Conservation (phyloP, 257 asterid genomes). For the Solanum peruvianum region DNA sequence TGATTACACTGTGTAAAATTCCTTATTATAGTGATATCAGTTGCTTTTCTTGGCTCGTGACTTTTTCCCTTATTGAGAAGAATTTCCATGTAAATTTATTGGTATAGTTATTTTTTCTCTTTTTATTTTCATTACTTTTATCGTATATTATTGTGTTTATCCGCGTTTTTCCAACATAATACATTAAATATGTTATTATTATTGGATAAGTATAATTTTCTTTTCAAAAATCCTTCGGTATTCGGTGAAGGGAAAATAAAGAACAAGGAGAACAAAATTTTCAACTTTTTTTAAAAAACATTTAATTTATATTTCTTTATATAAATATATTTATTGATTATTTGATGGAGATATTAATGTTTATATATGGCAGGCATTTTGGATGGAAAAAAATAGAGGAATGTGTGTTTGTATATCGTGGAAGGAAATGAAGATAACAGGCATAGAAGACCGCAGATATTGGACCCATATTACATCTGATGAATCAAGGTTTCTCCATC, state of each 20-base stretch:
- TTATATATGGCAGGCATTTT: constrained; percentile 22
- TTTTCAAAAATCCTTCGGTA: not conserved
- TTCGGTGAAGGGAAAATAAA: not conserved
- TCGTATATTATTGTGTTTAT: no score
- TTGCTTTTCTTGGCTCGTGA: no score
- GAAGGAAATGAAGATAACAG: constrained; percentile 49
- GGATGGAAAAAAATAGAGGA: constrained; percentile 40
- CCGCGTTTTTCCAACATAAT: no score
- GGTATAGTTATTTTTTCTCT: rapidly evolving
- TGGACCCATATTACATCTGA: constrained; percentile 34
- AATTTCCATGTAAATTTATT: no score
- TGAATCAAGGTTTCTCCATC: constrained; percentile 37
- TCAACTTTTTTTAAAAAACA: not conserved
- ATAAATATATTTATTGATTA: no score
- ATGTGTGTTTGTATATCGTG: constrained; percentile 43
- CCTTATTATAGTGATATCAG: no score
- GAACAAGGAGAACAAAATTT: not conserved
- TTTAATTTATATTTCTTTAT: no score
- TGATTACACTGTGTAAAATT: no score
- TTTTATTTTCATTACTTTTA: no score
- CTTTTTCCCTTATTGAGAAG: no score
- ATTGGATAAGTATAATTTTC: not conserved
- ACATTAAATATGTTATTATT: not conserved
- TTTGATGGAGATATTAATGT: not conserved
- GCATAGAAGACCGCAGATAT: constrained; percentile 46